A percentile compares a stretch with the other conserved stretches of the same genome.
Evolutionary conservation across 148 eudicot genomes (phyloP).

Genomic region (Simmondsia chinensis): DNA sequence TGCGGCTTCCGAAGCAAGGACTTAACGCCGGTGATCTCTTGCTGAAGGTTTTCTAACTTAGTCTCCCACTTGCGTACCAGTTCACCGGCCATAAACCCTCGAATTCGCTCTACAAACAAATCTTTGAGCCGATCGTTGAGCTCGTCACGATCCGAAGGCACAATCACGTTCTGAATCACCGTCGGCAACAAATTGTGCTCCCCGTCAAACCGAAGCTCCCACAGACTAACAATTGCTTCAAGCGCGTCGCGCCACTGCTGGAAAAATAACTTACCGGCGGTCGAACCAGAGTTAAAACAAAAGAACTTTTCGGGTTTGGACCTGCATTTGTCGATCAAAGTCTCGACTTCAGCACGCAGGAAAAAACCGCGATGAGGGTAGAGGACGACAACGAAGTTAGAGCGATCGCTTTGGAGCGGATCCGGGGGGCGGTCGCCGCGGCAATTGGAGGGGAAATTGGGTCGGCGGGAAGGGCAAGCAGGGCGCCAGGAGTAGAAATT

Average conservation of each 20-base stretch:
- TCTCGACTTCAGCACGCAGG: constrained; percentile 5
- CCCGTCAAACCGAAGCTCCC: constrained; percentile 30
- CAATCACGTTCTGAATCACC: constrained; percentile 24
- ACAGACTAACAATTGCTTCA: constrained; percentile 30
- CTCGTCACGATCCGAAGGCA: constrained; percentile 40
- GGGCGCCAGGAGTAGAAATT: neutral
- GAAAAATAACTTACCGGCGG: constrained; percentile 22
- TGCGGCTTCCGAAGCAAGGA: neutral
- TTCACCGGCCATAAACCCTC: constrained; percentile 27
- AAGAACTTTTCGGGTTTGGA: constrained; percentile 5
- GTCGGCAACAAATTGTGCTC: constrained; percentile 19
- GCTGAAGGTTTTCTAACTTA: constrained; percentile 8
- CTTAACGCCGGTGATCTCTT: constrained; percentile 19
- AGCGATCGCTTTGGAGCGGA: constrained; percentile 11
- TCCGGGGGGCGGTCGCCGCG: constrained; percentile 11
- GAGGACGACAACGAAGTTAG: constrained; percentile 17
- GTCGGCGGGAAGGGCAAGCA: neutral
- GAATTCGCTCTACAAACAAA: constrained; percentile 29
- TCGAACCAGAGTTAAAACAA: neutral
- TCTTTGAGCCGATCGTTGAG: constrained; percentile 28
- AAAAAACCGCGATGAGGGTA: neutral
- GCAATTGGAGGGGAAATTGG: neutral
- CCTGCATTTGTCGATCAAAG: constrained; percentile 19
- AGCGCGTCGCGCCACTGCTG: constrained; percentile 40
- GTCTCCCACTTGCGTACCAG: constrained; percentile 27